These are phyloP conservation scores for Mycena vitilis DNA, from an alignment of 768 basidiomycete genomes.

Conservation along the genomic window DNA sequence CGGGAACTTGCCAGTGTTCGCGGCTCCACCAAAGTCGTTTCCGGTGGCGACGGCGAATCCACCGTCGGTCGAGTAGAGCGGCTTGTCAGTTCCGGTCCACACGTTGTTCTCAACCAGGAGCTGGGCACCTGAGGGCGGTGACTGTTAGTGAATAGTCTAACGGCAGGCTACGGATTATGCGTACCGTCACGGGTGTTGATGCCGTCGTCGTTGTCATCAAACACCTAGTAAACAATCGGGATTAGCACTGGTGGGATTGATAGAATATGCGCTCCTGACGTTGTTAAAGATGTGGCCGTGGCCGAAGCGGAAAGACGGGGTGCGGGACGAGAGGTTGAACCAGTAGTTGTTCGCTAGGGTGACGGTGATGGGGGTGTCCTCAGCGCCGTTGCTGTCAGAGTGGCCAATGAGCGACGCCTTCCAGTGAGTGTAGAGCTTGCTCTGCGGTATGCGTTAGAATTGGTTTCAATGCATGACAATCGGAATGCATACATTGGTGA, in stretches of 20 bases:
- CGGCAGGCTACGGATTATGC: slow-evolving; percentile 10
- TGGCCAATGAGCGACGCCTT: slow-evolving; percentile 58
- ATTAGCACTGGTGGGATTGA: neutral
- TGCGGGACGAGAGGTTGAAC: slow-evolving; percentile 56
- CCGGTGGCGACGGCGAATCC: slow-evolving; percentile 55
- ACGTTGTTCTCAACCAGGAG: slow-evolving; percentile 62
- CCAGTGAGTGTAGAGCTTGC: slow-evolving; percentile 58
- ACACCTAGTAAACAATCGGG: slow-evolving; percentile 35
- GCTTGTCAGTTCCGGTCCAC: slow-evolving; percentile 53
- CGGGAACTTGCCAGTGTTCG: slow-evolving; percentile 38
- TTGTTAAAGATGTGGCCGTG: slow-evolving; percentile 61
- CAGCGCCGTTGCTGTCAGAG: slow-evolving; percentile 54
- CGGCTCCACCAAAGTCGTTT: slow-evolving; percentile 50
- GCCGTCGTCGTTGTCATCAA: slow-evolving; percentile 56
- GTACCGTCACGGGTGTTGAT: slow-evolving; percentile 56
- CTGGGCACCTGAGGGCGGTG: slow-evolving; percentile 49
- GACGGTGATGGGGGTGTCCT: slow-evolving; percentile 43
- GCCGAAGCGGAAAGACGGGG: slow-evolving; percentile 60
- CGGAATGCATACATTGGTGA: slow-evolving; percentile 45
- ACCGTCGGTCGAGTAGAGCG: slow-evolving; percentile 54
- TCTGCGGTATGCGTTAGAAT: slow-evolving; percentile 16
- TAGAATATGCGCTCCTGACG: slow-evolving; percentile 1
- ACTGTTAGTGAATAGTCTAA: neutral
- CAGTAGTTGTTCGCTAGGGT: slow-evolving; percentile 55
- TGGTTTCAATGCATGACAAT: neutral